Evolutionary conservation across 2,329 filamentous ascomycete genomes (phyloP), one percentile per base, ranked within the genome.

Genomic region (Botrytis squamosa): DNA sequence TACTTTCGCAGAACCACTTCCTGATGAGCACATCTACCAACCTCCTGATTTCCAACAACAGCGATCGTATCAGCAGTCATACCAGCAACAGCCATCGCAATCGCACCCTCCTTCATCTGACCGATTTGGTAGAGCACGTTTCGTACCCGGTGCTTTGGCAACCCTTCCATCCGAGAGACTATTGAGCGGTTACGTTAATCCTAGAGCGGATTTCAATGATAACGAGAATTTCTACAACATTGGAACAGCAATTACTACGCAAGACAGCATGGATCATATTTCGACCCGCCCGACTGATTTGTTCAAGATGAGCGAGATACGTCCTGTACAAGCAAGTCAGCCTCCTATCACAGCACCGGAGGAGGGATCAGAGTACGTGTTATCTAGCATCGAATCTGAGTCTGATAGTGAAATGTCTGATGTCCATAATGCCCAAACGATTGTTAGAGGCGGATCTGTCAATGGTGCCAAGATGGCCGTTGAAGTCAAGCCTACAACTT

Each of bases 121-220:
- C 80, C 57, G 80, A 77, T 64, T 74, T 77, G 70, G 76, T 75
- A 70, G 82, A 81, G 74, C 79, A 73, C 74, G 80, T 64, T 85
- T 85, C 64, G 81, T 83, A 3, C 84, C 84, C 0, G 83, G 84
- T 16, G 81, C 80, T 70, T 78, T 86, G 10, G 81, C 84, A 9
- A 82, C 83, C 12, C 78, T 86, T 44, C 85, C 84, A 1, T 86
- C 84, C 3, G 85, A 86, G 76, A 79, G 84, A 74, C 78, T 85
- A 38, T 79, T 85, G 9, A 80, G 82, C 72, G 79, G 79, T 16
- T 83, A 83, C 60, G 70, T 78, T 42, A 73, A 75, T 55, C 68
- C 76, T 16, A 77, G 76, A 49, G 75, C 71, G n/a, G 55, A 55
- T 9, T 63, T 73, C 5, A 65, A 49, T 62, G 68, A 74, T 14